A percentile compares a stretch with the other conserved stretches of the same genome.
Evolutionary conservation across 108 stramenopile genomes (phyloP).

Genomic region (Cyclostephanos invisitatus): DNA sequence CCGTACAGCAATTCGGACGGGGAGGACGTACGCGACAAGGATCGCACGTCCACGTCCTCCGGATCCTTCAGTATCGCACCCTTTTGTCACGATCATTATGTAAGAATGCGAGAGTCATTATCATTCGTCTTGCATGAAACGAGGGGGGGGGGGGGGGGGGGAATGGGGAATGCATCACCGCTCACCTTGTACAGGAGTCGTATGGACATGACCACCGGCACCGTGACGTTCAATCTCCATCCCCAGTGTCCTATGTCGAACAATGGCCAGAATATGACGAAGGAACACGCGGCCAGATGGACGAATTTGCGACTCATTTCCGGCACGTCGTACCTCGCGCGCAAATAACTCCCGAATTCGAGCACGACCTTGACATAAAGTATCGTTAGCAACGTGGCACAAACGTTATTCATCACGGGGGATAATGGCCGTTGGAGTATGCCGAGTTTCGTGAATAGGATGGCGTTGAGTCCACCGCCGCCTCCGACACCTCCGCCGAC

Average conservation of each 20-base stretch:
- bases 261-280: conserved; percentile 67
- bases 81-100: too few relatives aligned
- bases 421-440: conserved; percentile 25
- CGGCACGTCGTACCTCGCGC: conserved; percentile 19
- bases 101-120: too few relatives aligned
- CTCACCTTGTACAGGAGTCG: conserved; percentile 67
- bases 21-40: conserved; percentile 61
- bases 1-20: conserved; percentile 73
- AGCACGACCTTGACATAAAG: conserved; percentile 49
- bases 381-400: conserved; percentile 45
- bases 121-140: not conserved
- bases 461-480: conserved; percentile 6
- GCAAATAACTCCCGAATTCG: conserved; percentile 40
- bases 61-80: conserved; percentile 70
- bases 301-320: conserved; percentile 56
- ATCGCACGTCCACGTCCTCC: conserved; percentile 67
- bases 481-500: too few relatives aligned
- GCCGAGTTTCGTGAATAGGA: conserved; percentile 2
- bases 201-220: conserved; percentile 56
- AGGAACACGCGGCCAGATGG: conserved; percentile 55
- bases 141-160: not conserved
- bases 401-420: conserved; percentile 52
- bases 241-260: conserved; percentile 64
- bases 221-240: conserved; percentile 71
- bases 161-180: not conserved